Evolutionary conservation across 2,329 filamentous ascomycete species (phyloP).

Genomic region (Clarireedia monteithiana): DNA sequence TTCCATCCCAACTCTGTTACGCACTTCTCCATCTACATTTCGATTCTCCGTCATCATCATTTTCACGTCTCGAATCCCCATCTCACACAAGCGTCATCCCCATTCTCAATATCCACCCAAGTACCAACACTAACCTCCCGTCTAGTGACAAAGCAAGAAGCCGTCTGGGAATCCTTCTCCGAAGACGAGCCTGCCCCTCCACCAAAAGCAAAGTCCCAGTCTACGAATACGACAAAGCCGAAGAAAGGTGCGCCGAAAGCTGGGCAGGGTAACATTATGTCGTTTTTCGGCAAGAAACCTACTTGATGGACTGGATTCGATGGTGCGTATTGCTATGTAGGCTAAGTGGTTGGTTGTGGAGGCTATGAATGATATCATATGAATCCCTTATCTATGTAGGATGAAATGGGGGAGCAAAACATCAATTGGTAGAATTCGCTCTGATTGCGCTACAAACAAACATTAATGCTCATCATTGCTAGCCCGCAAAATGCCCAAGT

Average conservation of each 20-base stretch:
- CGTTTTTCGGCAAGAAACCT: slow-evolving; percentile 76
- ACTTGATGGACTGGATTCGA: neutral
- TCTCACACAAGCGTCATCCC: neutral
- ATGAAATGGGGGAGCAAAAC: no score
- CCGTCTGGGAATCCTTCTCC: slow-evolving; percentile 85
- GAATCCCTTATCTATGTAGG: no score
- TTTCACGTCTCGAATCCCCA: neutral
- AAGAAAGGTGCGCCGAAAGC: slow-evolving; percentile 50
- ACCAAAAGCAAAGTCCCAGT: slow-evolving; percentile 40
- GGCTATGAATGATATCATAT: neutral
- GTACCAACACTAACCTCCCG: neutral
- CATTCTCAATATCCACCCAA: neutral
- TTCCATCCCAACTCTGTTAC: neutral
- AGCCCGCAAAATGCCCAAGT: neutral
- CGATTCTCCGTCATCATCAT: neutral
- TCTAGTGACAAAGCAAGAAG: slow-evolving; percentile 76
- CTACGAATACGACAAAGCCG: slow-evolving; percentile 34
- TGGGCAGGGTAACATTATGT: slow-evolving; percentile 78
- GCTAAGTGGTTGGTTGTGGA: neutral
- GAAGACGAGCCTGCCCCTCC: slow-evolving; percentile 67
- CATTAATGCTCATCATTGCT: neutral
- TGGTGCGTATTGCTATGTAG: neutral
- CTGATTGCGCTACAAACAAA: no score
- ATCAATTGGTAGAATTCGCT: no score
- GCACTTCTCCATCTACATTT: neutral